phyloP scores from a whole-genome alignment of 2,329 filamentous ascomycete genomes.

The Emmonsiellopsis sp. region DNA sequence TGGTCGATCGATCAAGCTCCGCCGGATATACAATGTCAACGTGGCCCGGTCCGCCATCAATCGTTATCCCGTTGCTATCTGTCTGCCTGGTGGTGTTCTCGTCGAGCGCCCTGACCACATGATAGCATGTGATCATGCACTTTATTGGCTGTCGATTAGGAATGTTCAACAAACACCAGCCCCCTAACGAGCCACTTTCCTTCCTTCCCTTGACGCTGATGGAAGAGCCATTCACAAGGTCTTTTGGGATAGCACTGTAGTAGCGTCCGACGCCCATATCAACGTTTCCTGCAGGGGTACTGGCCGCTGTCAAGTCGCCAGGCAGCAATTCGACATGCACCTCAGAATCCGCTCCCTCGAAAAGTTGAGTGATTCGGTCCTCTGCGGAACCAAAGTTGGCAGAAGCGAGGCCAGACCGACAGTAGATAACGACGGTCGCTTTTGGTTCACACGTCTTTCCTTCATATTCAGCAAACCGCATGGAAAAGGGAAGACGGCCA shows the following conservation, averaged over 20 bases:
- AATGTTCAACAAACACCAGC: background rate
- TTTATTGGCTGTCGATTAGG: background rate
- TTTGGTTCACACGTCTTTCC: background rate
- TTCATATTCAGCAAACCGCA: background rate
- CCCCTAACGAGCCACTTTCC: background rate
- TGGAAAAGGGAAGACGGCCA: background rate
- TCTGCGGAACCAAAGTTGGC: background rate
- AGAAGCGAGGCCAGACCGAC: background rate
- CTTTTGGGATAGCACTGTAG: background rate
- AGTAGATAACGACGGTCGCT: background rate
- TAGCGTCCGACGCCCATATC: background rate
- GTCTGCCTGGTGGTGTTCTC: background rate
- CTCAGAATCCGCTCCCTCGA: background rate
- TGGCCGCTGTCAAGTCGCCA: background rate
- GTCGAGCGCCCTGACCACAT: background rate
- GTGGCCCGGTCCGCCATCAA: background rate
- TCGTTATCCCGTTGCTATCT: background rate
- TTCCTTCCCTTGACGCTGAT: background rate
- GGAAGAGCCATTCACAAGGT: background rate
- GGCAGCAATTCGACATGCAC: slow-evolving; percentile 1
- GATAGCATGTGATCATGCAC: background rate
- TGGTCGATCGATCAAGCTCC: background rate
- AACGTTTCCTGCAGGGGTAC: background rate
- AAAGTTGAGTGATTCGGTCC: background rate
- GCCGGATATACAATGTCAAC: background rate